Base-by-base conservation (phyloP, 345 rosid genomes). In the Euphorbia tirucalli region DNA sequence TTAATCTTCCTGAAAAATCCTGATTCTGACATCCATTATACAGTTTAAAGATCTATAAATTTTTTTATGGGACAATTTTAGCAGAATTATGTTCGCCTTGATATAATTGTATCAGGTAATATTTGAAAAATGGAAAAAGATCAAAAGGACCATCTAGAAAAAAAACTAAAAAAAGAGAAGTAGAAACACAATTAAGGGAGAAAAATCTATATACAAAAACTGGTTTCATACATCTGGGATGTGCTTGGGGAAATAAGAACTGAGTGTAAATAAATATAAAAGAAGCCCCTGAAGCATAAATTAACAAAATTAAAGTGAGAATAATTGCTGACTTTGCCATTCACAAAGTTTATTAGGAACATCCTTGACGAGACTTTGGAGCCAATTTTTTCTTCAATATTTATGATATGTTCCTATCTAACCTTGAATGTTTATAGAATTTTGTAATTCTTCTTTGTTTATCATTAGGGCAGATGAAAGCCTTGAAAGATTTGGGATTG, bases 401-500 rank as follows among this genome's bases (percentile, higher is more conserved):
- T 52, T 9, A 22, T 65, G 30, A 39, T 7, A 56, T 41, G 46
- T 18, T 60, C 1, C 10, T 7, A 65, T n/a, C 10, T 19, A 1
- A 28, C 18, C 56, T 46, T 49, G 24, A 39, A 43, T 48, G 31
- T 43, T 18, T 13, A 31, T 31, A 56, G 21, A 35, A 11, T 30
- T 65, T 59, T 48, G 49, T 77, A 35, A 71, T 37, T 73, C 25
- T 71, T 35, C 44, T 44, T 66, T 57, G 19, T 24, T 64, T 59
- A 61, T 22, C 30, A 67, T 67, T n/a, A 55, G 66, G 74, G 79
- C 87, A 95, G 99, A 92, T 95, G 90, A 90, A 71, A 50, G 87
- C 97, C 61, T 79, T 95, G 85, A 95, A 89, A 82, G 87, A 83
- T 71, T 82, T 92, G 85, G 97, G 97, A 54, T 83, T 95, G 86